Evolutionary conservation across 257 asterid species (phyloP).

Genomic region (Knoxia roxburghii): DNA sequence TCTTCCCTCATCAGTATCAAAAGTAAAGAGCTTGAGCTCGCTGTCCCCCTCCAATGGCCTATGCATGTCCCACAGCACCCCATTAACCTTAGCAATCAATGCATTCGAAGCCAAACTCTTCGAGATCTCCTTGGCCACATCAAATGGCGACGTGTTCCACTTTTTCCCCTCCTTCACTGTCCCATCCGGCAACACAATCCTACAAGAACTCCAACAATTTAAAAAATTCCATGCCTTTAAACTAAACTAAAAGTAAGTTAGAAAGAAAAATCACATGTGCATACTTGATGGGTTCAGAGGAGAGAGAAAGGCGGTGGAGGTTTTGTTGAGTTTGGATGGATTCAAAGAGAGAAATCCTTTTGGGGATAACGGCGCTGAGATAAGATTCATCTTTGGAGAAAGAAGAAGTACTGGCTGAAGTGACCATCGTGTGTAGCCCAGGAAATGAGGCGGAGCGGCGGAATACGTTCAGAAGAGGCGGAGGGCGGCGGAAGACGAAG

Average conservation of each 20-base stretch:
- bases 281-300: constrained; percentile 61
- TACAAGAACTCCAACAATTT: constrained; percentile 14
- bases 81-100: constrained; percentile 74
- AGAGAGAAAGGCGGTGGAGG: constrained; percentile 48
- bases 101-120: constrained; percentile 89
- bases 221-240: not conserved
- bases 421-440: constrained; percentile 42
- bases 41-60: constrained; percentile 93
- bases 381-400: constrained; percentile 39
- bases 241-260: not conserved
- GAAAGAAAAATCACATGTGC: not conserved
- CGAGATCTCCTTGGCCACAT: constrained; percentile 86
- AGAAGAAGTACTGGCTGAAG: constrained; percentile 28
- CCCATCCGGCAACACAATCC: constrained; percentile 71
- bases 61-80: constrained; percentile 77
- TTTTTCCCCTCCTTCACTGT: constrained; percentile 81
- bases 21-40: constrained; percentile 65
- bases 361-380: constrained; percentile 56
- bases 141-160: constrained; percentile 78
- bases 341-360: constrained; percentile 57
- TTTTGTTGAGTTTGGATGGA: constrained; percentile 44
- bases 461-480: constrained; percentile 8
- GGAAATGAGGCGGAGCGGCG: constrained; percentile 7
- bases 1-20: constrained; percentile 85
- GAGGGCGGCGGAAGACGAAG: constrained; percentile 32